Base-by-base conservation (phyloP, 257 asterid species). In the Haberlea rhodopensis region DNA sequence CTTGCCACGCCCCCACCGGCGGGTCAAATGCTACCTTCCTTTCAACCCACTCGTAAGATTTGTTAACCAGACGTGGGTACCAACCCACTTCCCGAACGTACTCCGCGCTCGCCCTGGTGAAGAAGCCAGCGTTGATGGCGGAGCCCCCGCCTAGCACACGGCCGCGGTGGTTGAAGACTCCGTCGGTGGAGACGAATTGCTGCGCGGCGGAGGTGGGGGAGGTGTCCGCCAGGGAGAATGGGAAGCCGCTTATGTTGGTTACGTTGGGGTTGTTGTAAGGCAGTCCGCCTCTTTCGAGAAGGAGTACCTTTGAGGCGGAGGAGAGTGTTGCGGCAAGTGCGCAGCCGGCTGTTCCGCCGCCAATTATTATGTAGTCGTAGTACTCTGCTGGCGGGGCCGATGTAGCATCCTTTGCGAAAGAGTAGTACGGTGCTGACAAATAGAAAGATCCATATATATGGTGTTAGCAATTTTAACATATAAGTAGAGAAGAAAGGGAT, bases 311-410 rank as follows among this genome's bases (percentile, higher is more conserved):
- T 3, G 90, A 76, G 15, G 79, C 24, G 62, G 80, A 71, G 4
- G 98, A 91, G 19, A 88, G 88, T 4, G 96, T 88, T 1, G 96
- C 91, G 1, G 96, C 91, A 45, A 88, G 62, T 0, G 88, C 86
- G 72, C 96, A 88, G 1, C 98, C 98, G 5, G 90, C 80, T 4
- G 96, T 81, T 23, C 98, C 96, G 5, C 96, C 96, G 0, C 98
- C 96, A 34, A 86, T 22, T 7, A 91, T 37, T 28, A 91, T 91
- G 81, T 91, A 88, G 57, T 88, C 95, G 66, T 77, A 84, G 75
- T 46, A 66, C 6, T 31, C 59, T 23, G 34, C 64, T n/a, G 80
- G 28, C 15, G 86, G 82, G 5, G 91, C 87, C 60, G 63, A 29
- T 6, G 73, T 83, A 6, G 96, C 97, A 65, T 91, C 80, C 25